A percentile compares a stretch with the other conserved stretches of the same genome.
These are phyloP conservation scores for Saccharomycopsis oosterbeekiorum DNA, from an alignment of 805 yeast species.

Conservation along the genomic window DNA sequence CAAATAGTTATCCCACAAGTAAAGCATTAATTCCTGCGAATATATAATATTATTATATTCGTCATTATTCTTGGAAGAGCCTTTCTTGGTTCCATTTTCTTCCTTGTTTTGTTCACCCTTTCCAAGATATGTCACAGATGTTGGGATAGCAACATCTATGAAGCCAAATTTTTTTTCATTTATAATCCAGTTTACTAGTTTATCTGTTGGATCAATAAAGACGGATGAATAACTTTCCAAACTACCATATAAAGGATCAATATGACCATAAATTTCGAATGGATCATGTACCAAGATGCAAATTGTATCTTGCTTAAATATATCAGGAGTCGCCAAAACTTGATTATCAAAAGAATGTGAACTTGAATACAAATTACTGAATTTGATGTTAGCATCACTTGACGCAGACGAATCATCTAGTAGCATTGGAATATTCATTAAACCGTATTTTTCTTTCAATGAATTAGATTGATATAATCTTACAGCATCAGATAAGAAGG, in stretches of 20 bases:
- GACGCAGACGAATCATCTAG: constrained; percentile 27
- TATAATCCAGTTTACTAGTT: constrained; percentile 59
- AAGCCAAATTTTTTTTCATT: constrained; percentile 54
- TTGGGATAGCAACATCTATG: constrained; percentile 76
- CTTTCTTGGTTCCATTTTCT: neutral
- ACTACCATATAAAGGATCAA: constrained; percentile 70
- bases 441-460: constrained; percentile 43
- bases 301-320: constrained; percentile 54
- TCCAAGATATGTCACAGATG: constrained; percentile 31
- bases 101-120: constrained; percentile 4
- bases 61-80: constrained; percentile 3
- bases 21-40: constrained; percentile 67
- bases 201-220: constrained; percentile 63
- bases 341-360: constrained; percentile 51
- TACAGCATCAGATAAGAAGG: constrained; percentile 60
- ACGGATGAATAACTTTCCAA: constrained; percentile 65
- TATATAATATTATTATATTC: constrained; percentile 17
- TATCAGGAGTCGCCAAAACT: constrained; percentile 60
- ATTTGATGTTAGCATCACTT: constrained; percentile 18
- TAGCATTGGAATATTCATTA: constrained; percentile 60
- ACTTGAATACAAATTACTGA: constrained; percentile 18
- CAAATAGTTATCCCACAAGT: constrained; percentile 86
- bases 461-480: constrained; percentile 59
- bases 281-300: constrained; percentile 80
- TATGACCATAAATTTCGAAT: constrained; percentile 82